A percentile compares a stretch with the other conserved stretches of the same genome.
Conservation (phyloP, 225 moss, liverwort and hornwort species). For the Sphagnum tenellum region DNA sequence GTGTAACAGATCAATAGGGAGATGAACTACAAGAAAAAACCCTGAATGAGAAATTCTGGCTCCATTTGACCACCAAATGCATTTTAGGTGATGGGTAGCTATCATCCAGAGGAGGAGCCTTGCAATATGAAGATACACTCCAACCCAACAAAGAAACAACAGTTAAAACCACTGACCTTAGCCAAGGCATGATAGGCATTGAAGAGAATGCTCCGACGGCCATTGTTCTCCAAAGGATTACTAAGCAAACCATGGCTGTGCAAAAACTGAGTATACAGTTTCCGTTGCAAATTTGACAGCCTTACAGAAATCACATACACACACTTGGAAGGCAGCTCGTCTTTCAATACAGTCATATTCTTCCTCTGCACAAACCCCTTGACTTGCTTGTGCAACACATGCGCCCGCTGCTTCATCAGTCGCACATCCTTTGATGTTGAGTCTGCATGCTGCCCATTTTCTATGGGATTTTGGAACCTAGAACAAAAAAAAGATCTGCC, state of each 20-base stretch:
- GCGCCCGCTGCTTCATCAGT: conserved; percentile 76
- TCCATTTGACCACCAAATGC: too few species aligned
- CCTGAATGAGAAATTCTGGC: too few species aligned
- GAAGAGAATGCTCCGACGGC: conserved; percentile 45
- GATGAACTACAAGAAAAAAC: too few species aligned
- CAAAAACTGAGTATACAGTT: conserved; percentile 59
- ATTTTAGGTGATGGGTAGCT: too few species aligned
- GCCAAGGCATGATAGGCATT: conserved; percentile 78
- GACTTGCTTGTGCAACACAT: conserved; percentile 69
- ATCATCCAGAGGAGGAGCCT: too few species aligned
- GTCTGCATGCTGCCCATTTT: conserved; percentile 87
- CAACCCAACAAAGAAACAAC: not conserved
- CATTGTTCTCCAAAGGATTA: conserved; percentile 22
- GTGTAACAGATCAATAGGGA: too few species aligned
- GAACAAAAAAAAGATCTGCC: not conserved
- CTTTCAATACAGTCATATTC: conserved; percentile 68
- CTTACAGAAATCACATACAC: conserved; percentile 89
- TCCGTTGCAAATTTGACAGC: conserved; percentile 70
- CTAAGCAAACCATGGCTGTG: conserved; percentile 27
- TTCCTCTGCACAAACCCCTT: conserved; percentile 93
- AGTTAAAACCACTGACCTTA: conserved; percentile 29
- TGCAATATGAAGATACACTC: too few species aligned
- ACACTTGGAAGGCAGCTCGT: conserved; percentile 90
- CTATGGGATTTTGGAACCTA: conserved; percentile 91
- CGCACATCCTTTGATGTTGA: conserved; percentile 74